These are phyloP conservation scores for Rutstroemia sp. DNA, from an alignment of 2,329 filamentous ascomycete genomes.

Conservation along the genomic window DNA sequence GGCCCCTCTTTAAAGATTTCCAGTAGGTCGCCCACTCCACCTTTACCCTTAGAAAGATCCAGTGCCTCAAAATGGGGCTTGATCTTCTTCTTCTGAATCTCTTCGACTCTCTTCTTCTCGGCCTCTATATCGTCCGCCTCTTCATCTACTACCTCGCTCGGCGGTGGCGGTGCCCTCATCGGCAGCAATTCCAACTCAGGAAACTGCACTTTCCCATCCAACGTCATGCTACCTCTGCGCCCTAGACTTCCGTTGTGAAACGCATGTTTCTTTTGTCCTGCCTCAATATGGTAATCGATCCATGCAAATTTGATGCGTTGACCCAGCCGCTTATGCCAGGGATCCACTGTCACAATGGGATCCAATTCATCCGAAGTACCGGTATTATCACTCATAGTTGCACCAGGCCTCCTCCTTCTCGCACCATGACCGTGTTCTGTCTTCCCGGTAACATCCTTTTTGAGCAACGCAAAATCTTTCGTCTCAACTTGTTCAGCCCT, in stretches of 20 bases:
- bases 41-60: not conserved
- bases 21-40: constrained; percentile 4
- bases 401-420: constrained; percentile 4
- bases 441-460: constrained; percentile 17
- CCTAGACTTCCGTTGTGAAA: constrained; percentile 12
- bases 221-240: constrained; percentile 20
- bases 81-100: not conserved
- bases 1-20: constrained; percentile 7
- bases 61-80: constrained; percentile 1
- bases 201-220: constrained; percentile 20
- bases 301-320: not conserved
- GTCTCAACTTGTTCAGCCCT: constrained; percentile 13
- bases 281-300: constrained; percentile 2
- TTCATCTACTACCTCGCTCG: constrained; percentile 9
- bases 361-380: not conserved
- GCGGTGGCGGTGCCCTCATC: constrained; percentile 10
- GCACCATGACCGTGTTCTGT: constrained; percentile 19
- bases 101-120: constrained; percentile 13
- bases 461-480: constrained; percentile 12
- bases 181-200: constrained; percentile 26
- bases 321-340: constrained; percentile 2
- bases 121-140: constrained; percentile 7
- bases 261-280: not conserved
- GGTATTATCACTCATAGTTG: not conserved
- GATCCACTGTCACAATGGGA: not conserved